phyloP scores from a whole-genome alignment of 371 early-diverging fungal genomes.

The Encephalitozoon romaleae region DNA sequence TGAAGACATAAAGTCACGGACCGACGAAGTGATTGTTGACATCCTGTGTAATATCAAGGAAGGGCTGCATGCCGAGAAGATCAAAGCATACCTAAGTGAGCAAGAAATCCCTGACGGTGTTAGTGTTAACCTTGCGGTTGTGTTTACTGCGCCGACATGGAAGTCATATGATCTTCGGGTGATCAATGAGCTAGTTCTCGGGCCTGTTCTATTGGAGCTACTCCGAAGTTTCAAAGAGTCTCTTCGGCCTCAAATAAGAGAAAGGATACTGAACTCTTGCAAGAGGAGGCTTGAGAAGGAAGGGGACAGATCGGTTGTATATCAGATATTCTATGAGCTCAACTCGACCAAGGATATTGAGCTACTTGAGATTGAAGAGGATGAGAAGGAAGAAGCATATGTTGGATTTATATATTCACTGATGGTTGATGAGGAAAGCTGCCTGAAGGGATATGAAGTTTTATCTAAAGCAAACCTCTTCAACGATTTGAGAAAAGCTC shows the following conservation, averaged over 20 bases:
- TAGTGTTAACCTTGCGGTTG: slow-evolving; percentile 40
- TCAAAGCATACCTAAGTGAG: slow-evolving; percentile 1
- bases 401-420: slow-evolving; percentile 47
- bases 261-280: slow-evolving; percentile 22
- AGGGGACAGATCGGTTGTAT: neutral
- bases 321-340: slow-evolving; percentile 41
- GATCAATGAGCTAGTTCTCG: slow-evolving; percentile 10
- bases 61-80: slow-evolving; percentile 15
- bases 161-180: slow-evolving; percentile 48
- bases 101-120: slow-evolving; percentile 40
- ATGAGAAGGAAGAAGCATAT: slow-evolving; percentile 31
- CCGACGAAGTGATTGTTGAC: slow-evolving; percentile 34
- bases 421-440: slow-evolving; percentile 22
- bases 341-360: slow-evolving; percentile 22
- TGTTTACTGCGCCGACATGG: neutral
- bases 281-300: neutral
- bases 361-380: neutral
- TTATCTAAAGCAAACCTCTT: slow-evolving; percentile 2
- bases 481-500: slow-evolving; percentile 26
- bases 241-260: slow-evolving; percentile 27
- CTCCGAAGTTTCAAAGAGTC: slow-evolving; percentile 35
- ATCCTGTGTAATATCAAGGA: slow-evolving; percentile 33
- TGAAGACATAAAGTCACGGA: slow-evolving; percentile 30
- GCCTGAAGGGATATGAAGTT: slow-evolving; percentile 15
- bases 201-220: slow-evolving; percentile 38